Evolutionary conservation across 257 asterid species (phyloP).

Genomic region (Cruciata laevipes): DNA sequence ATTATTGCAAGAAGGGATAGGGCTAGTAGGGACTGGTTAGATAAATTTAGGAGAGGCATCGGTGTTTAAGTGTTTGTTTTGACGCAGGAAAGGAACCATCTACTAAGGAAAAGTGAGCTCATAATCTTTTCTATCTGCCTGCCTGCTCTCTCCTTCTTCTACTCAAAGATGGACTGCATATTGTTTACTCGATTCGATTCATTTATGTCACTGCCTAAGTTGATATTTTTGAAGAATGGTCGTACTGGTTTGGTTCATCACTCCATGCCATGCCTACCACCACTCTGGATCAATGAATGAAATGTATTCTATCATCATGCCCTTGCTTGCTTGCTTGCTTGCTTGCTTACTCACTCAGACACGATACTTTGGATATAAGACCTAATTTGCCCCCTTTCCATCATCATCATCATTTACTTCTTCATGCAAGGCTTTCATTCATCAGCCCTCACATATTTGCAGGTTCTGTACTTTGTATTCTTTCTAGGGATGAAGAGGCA

Average conservation of each 20-base stretch:
- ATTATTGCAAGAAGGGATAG: background rate
- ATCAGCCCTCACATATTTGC: slow-evolving; percentile 70
- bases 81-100: slow-evolving; percentile 63
- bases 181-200: slow-evolving; percentile 44
- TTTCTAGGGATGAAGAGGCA: slow-evolving; percentile 29
- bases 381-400: slow-evolving; percentile 46
- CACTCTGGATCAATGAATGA: slow-evolving; percentile 51
- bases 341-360: slow-evolving; percentile 64
- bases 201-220: slow-evolving; percentile 42
- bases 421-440: slow-evolving; percentile 82
- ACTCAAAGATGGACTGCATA: slow-evolving; percentile 61
- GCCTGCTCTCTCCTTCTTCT: slow-evolving; percentile 51
- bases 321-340: slow-evolving; percentile 50
- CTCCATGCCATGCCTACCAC: slow-evolving; percentile 67
- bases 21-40: too few relatives aligned
- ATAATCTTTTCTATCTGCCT: slow-evolving; percentile 55
- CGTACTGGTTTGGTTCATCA: slow-evolving; percentile 41
- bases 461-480: slow-evolving; percentile 71
- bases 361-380: slow-evolving; percentile 50
- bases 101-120: slow-evolving; percentile 60
- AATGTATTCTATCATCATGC: slow-evolving; percentile 44
- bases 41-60: slow-evolving; percentile 28
- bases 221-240: slow-evolving; percentile 55
- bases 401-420: slow-evolving; percentile 51
- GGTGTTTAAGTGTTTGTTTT: slow-evolving; percentile 67